Percentiles rank a stretch among this genome's conserved stretches.
phyloP scores from a whole-genome alignment of 352 stramenopile genomes.

The Pelagophyceae sp. region DNA sequence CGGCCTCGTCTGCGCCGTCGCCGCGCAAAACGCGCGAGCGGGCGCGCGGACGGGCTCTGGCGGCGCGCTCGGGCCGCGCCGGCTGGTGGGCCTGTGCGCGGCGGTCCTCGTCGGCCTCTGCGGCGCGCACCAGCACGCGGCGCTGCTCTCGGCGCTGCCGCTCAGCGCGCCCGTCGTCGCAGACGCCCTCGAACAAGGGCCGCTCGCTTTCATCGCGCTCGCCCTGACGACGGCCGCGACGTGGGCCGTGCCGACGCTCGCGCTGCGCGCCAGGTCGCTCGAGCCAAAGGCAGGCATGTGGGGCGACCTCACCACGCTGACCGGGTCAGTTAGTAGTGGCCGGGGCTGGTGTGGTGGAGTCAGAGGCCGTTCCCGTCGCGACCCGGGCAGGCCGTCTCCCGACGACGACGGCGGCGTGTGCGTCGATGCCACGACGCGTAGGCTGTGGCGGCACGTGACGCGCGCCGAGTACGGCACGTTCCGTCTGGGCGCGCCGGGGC shows the following conservation, averaged over 20 bases:
- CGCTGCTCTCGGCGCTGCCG: conserved; percentile 65
- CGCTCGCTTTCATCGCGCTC: not conserved
- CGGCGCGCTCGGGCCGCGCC: no score
- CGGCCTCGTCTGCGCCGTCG: conserved; percentile 35
- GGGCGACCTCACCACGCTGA: conserved; percentile 58
- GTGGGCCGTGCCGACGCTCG: not conserved
- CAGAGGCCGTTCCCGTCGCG: no score
- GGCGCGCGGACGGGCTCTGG: no score
- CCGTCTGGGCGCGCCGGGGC: conserved; percentile 48
- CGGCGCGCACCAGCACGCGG: conserved; percentile 75
- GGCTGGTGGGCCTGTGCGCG: not conserved
- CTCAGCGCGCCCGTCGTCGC: conserved; percentile 29
- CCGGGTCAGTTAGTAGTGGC: no score
- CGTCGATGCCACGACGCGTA: no score
- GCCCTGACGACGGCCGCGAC: not conserved
- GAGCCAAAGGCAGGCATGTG: conserved; percentile 50
- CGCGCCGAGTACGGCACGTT: conserved; percentile 73
- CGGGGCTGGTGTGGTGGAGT: no score
- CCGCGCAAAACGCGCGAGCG: no score
- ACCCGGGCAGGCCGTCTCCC: no score
- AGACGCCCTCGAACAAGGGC: no score
- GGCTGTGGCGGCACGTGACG: conserved; percentile 61
- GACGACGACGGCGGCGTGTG: no score
- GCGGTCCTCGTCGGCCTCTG: conserved; percentile 61
- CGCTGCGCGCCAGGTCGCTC: not conserved